Evolutionary conservation across 164 flowering plant species (phyloP).

Genomic region (Pachysandra terminalis): DNA sequence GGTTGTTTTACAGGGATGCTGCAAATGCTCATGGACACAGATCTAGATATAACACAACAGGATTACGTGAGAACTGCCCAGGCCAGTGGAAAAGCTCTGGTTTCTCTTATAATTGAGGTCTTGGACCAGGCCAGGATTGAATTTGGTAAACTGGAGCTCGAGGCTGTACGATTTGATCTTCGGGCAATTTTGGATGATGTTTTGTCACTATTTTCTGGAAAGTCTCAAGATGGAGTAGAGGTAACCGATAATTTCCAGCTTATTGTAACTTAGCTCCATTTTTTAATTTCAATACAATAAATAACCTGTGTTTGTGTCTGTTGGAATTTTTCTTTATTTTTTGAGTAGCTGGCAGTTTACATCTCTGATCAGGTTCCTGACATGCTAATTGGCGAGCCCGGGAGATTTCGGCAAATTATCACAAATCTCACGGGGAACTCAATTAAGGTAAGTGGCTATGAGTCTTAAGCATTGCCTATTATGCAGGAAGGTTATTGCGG

Average conservation of each 20-base stretch:
- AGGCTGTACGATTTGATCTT: conserved; percentile 68
- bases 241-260: conserved; percentile 26
- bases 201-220: too few relatives aligned
- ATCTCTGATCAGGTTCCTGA: conserved; percentile 83
- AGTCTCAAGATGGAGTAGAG: conserved; percentile 94
- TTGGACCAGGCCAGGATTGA: conserved; percentile 96
- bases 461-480: not conserved
- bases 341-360: conserved; percentile 71
- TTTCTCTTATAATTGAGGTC: conserved; percentile 86
- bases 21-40: conserved; percentile 89
- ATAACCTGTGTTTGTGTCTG: conserved; percentile 4
- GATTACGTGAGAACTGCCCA: too few relatives aligned
- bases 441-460: conserved; percentile 59
- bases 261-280: not conserved
- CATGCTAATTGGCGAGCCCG: conserved; percentile 81
- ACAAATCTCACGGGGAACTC: conserved; percentile 96
- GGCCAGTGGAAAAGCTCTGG: too few relatives aligned
- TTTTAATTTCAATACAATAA: not conserved
- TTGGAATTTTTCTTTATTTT: conserved; percentile 12
- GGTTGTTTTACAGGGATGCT: conserved; percentile 66
- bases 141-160: conserved; percentile 95
- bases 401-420: conserved; percentile 87
- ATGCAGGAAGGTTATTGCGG: not conserved
- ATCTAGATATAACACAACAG: too few relatives aligned
- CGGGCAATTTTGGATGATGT: too few relatives aligned